Conservation (phyloP, 2,329 filamentous ascomycete genomes). For the Beauveria scarabaeidicola region DNA sequence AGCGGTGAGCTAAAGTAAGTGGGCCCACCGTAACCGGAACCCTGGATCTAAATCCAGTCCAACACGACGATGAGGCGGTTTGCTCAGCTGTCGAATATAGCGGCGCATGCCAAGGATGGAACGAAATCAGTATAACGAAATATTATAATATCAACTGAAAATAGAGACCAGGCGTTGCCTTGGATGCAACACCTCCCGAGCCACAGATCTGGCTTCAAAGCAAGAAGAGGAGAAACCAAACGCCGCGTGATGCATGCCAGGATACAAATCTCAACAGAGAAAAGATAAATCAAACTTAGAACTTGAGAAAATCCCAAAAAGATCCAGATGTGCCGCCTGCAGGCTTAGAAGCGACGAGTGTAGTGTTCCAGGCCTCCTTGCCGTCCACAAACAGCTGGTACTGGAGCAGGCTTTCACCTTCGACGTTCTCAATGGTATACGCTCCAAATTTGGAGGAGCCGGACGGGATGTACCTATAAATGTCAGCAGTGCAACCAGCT, state of each 20-base stretch:
- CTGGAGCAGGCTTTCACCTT: constrained; percentile 59
- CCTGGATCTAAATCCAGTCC: background rate
- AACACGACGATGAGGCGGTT: background rate
- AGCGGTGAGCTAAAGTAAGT: background rate
- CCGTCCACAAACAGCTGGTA: constrained; percentile 82
- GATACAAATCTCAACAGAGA: background rate
- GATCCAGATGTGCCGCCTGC: constrained; percentile 20
- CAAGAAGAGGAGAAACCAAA: background rate
- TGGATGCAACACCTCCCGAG: background rate
- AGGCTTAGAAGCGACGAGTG: constrained; percentile 38
- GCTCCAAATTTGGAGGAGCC: constrained; percentile 82
- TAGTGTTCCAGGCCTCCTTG: constrained; percentile 63
- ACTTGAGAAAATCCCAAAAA: constrained; percentile 38
- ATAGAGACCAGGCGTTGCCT: too few relatives aligned
- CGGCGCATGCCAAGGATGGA: background rate
- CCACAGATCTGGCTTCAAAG: background rate
- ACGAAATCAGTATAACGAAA: background rate
- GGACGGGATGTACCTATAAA: constrained; percentile 60
- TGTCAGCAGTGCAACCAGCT: background rate
- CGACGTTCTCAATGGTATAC: constrained; percentile 60
- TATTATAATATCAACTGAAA: too few relatives aligned
- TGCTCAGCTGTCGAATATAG: background rate
- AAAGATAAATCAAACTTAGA: constrained; percentile 3
- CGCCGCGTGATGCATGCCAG: background rate
- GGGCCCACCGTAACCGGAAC: background rate